These are phyloP conservation scores for Capsella bursapastoris DNA, from an alignment of 345 rosid genomes.

Conservation along the genomic window DNA sequence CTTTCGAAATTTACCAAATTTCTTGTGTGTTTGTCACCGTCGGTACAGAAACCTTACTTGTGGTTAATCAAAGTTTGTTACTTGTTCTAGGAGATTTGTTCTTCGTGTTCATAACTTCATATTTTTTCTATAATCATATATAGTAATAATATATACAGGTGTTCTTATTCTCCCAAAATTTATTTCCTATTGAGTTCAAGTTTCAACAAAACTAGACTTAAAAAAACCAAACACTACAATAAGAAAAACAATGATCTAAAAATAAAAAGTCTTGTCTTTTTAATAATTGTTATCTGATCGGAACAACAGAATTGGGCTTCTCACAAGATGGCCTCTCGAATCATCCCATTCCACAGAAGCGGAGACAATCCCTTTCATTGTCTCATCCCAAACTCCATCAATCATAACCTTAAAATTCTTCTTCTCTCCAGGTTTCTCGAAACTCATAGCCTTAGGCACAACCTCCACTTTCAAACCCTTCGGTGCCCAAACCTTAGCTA, in stretches of 20 bases:
- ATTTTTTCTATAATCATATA: background rate
- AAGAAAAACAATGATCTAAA: background rate
- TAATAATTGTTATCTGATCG: conserved; percentile 9
- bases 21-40: too few relatives aligned
- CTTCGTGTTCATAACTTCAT: background rate
- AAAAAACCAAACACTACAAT: background rate
- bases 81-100: background rate
- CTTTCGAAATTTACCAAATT: too few relatives aligned
- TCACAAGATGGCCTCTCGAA: conserved; percentile 54
- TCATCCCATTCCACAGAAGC: conserved; percentile 71
- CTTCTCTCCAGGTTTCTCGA: conserved; percentile 44
- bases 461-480: conserved; percentile 56
- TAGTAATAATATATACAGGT: background rate
- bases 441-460: conserved; percentile 54
- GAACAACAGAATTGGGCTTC: conserved; percentile 60
- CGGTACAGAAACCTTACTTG: too few relatives aligned
- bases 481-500: conserved; percentile 56
- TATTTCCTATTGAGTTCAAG: background rate
- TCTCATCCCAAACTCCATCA: conserved; percentile 47
- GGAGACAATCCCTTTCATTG: conserved; percentile 44
- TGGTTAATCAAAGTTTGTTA: too few relatives aligned
- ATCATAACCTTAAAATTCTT: conserved; percentile 59
- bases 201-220: background rate
- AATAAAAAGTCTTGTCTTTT: background rate
- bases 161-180: background rate